Percentiles rank a stretch among this genome's conserved stretches.
phyloP scores from a whole-genome alignment of 768 basidiomycete genomes.

The Trametes punicea region DNA sequence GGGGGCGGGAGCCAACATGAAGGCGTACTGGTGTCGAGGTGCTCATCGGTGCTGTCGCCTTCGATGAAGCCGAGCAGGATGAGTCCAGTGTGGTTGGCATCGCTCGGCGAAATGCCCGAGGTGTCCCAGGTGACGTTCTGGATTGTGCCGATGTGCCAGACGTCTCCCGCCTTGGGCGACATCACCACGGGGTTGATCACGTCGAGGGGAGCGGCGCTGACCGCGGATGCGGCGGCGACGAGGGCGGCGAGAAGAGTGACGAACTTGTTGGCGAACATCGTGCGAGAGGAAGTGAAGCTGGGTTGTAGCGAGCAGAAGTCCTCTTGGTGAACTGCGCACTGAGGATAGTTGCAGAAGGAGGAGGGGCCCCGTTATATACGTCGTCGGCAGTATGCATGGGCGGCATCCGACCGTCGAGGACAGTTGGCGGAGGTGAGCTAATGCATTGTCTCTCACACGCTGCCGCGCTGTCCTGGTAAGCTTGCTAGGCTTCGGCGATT shows the following conservation, averaged over 20 bases:
- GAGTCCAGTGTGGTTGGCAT: slow-evolving; percentile 34
- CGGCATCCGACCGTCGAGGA: not conserved
- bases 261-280: slow-evolving; percentile 20
- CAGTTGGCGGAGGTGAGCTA: not conserved
- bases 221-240: slow-evolving; percentile 31
- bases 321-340: not conserved
- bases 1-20: not conserved
- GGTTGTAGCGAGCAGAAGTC: not conserved
- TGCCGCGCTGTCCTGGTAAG: too few relatives aligned
- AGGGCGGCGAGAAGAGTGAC: slow-evolving; percentile 17
- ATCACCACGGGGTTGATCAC: slow-evolving; percentile 41
- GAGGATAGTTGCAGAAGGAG: not conserved
- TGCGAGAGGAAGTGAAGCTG: not conserved
- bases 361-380: not conserved
- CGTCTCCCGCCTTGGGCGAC: slow-evolving; percentile 29
- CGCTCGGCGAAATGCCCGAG: slow-evolving; percentile 36
- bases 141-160: slow-evolving; percentile 37
- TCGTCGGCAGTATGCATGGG: not conserved
- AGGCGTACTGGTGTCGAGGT: slow-evolving; percentile 45
- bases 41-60: slow-evolving; percentile 29
- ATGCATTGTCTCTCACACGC: too few relatives aligned
- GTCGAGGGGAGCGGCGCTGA: slow-evolving; percentile 29
- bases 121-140: slow-evolving; percentile 46
- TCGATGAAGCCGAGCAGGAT: slow-evolving; percentile 44
- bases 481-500: too few relatives aligned